A percentile compares a stretch with the other conserved stretches of the same genome.
phyloP scores from a whole-genome alignment of 768 basidiomycete species.

The Mycena olivaceomarginata region DNA sequence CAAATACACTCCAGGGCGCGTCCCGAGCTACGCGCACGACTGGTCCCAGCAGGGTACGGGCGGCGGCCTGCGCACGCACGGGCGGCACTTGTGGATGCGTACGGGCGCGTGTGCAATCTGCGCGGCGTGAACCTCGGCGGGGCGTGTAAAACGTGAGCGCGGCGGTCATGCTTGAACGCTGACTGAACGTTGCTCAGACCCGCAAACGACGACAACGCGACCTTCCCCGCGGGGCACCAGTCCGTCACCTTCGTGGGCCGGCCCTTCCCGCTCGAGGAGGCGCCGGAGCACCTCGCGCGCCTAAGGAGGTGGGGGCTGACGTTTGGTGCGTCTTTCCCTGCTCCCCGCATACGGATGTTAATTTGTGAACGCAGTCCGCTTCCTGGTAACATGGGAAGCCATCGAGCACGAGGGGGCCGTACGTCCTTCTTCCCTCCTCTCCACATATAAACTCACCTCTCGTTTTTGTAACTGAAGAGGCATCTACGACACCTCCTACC shows the following conservation, averaged over 20 bases:
- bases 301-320: slow-evolving; percentile 92
- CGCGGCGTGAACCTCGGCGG: slow-evolving; percentile 93
- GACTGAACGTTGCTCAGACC: slow-evolving; percentile 61
- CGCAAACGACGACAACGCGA: slow-evolving; percentile 77
- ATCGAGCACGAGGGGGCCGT: slow-evolving; percentile 97
- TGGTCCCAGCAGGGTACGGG: slow-evolving; percentile 79
- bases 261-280: slow-evolving; percentile 94
- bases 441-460: no score
- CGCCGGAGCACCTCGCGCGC: slow-evolving; percentile 88
- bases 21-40: slow-evolving; percentile 79
- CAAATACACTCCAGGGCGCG: slow-evolving; percentile 68
- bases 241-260: slow-evolving; percentile 90
- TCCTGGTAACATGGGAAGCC: slow-evolving; percentile 98
- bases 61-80: slow-evolving; percentile 74
- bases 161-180: neutral
- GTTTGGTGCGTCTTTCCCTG: slow-evolving; percentile 73
- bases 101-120: slow-evolving; percentile 87
- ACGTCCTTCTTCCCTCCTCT: slow-evolving; percentile 58
- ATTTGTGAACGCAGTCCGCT: slow-evolving; percentile 75
- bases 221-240: slow-evolving; percentile 80
- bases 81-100: slow-evolving; percentile 90
- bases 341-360: neutral
- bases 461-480: slow-evolving; percentile 75
- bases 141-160: slow-evolving; percentile 85
- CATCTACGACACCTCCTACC: slow-evolving; percentile 88